Base-by-base conservation (phyloP, 1,139 yeast species). In the Pichia sp. region DNA sequence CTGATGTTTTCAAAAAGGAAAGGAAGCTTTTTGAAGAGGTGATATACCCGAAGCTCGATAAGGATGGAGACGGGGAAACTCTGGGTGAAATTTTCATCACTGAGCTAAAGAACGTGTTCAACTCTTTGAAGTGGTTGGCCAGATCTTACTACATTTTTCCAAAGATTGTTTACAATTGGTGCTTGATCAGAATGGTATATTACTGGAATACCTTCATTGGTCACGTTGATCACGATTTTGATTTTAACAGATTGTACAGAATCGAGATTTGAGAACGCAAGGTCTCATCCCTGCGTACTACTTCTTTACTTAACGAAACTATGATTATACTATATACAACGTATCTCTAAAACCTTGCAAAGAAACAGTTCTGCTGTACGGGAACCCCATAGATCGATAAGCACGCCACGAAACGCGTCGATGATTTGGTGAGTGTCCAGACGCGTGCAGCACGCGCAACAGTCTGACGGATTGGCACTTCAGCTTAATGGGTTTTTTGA, bases 131-230 rank as follows among this genome's bases (percentile, higher is more conserved):
- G 44, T 87, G 85, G 59, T 74, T 91, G 18, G 59, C 74, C 38
- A 54, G 59, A 24, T 77, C 95, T 35, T 91, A 88, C 58, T 52
- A 68, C 36, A 68, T 77, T 31, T 72, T 91, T 47, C 97, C 97
- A 14, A 62, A 64, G 36, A 69, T 77, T 39, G 34, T 82, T 2
- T 75, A 72, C 60, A 67, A 71, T 35, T 46, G 74, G 37, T 50
- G 64, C 4, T 47, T 85, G 34, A 60, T 67, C 35, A 65, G 74
- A 43, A 40, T 74, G 29, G 72, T 69, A 45, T 60, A 66, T 30
- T 69, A 72, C 58, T 91, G 96, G 96, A 78, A 81, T 53, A 56
- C 56, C 21, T 84, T 86, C 52, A 68, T 85, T 44, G 96, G 95
- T 17, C 53, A 47, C 24, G 51, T 52, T 19, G 42, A 42, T 17